These are phyloP conservation scores for Tetrahymena borealis DNA, from an alignment of 73 alveolate genomes.

Conservation along the genomic window DNA sequence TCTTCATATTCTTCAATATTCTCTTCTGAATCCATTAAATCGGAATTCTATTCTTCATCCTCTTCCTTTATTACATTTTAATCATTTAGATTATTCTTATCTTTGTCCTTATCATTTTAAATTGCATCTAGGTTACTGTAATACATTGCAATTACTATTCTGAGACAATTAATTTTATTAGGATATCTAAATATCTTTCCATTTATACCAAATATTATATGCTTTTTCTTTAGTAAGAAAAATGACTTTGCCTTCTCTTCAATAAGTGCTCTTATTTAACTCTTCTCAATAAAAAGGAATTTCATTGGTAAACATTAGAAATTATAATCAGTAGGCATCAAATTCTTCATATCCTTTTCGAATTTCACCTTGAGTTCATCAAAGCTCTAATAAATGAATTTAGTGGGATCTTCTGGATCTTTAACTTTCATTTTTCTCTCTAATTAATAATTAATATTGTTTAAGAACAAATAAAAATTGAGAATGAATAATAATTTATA, in stretches of 20 bases:
- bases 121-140: not conserved
- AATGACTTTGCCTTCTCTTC: not conserved
- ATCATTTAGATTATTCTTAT: not conserved
- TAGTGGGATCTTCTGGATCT: not conserved
- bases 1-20: not conserved
- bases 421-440: not conserved
- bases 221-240: not conserved
- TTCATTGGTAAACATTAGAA: not conserved
- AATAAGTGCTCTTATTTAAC: not conserved
- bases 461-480: not conserved
- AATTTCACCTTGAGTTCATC: not conserved
- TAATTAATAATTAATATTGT: not conserved
- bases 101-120: not conserved
- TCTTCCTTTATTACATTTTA: not conserved
- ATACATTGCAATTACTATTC: not conserved
- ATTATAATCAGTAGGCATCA: not conserved
- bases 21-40: not conserved
- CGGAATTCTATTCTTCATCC: not conserved
- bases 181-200: not conserved
- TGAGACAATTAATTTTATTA: not conserved
- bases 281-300: not conserved
- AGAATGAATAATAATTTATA: not conserved
- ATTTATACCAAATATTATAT: not conserved
- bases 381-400: not conserved
- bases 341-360: not conserved